phyloP scores from a whole-genome alignment of 1,284 basidiomycete genomes.

The Neonothopanus nambi region DNA sequence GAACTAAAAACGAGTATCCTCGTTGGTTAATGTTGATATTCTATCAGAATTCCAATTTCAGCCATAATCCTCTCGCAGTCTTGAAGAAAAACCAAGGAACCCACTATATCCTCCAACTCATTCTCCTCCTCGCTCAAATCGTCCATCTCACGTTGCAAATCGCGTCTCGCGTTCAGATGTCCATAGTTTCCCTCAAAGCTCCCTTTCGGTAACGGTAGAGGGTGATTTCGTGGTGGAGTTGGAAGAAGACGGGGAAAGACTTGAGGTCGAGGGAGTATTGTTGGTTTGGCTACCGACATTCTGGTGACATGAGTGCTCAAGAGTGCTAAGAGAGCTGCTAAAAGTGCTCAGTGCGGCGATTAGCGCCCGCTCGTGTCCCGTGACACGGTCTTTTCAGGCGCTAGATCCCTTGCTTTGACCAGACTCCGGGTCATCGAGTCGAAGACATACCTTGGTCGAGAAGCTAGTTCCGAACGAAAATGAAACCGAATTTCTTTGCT shows the following conservation, averaged over 20 bases:
- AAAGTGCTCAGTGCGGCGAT: too few species aligned
- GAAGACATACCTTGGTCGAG: too few species aligned
- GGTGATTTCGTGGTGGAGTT: constrained; percentile 64
- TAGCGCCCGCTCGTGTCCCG: too few species aligned
- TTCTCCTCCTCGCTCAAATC: constrained; percentile 85
- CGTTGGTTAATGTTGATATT: constrained; percentile 60
- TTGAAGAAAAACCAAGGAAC: constrained; percentile 19
- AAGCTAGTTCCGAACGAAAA: too few species aligned
- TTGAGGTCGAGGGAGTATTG: constrained; percentile 61
- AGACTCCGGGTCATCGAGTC: too few species aligned
- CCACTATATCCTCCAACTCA: constrained; percentile 71
- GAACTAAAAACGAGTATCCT: constrained; percentile 68
- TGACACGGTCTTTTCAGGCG: too few species aligned
- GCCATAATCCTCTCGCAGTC: neutral
- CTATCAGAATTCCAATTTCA: constrained; percentile 34
- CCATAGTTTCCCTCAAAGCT: constrained; percentile 41
- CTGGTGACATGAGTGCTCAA: neutral
- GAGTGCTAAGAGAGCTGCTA: too few species aligned
- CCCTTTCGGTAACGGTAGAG: constrained; percentile 50
- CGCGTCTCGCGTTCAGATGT: constrained; percentile 60
- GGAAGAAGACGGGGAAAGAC: constrained; percentile 68
- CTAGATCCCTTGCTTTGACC: too few species aligned
- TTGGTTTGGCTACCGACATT: constrained; percentile 62
- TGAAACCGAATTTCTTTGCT: too few species aligned
- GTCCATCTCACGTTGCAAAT: constrained; percentile 78